These are phyloP conservation scores for Talaromyces sp. DNA, from an alignment of 2,329 filamentous ascomycete genomes.

Conservation along the genomic window DNA sequence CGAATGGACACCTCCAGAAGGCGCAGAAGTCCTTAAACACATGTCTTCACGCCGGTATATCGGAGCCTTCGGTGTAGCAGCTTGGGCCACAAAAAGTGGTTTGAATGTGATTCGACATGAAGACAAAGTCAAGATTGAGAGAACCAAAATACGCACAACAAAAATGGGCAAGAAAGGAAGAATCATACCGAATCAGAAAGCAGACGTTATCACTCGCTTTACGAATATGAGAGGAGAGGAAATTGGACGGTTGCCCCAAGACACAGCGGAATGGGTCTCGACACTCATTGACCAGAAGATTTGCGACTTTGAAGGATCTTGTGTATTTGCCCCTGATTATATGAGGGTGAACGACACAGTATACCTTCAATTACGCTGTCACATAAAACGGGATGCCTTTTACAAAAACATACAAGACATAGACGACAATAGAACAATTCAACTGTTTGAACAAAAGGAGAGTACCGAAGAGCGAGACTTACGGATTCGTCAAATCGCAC, in stretches of 20 bases:
- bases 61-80: slow-evolving; percentile 85
- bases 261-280: slow-evolving; percentile 87
- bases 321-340: slow-evolving; percentile 82
- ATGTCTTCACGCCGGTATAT: slow-evolving; percentile 67
- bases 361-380: slow-evolving; percentile 83
- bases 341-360: slow-evolving; percentile 88
- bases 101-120: slow-evolving; percentile 71
- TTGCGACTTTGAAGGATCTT: slow-evolving; percentile 80
- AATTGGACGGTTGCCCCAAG: slow-evolving; percentile 80
- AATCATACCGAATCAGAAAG: slow-evolving; percentile 55
- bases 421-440: slow-evolving; percentile 67
- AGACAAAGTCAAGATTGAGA: slow-evolving; percentile 80
- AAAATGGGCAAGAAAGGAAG: slow-evolving; percentile 48
- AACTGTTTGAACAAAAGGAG: slow-evolving; percentile 80
- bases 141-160: slow-evolving; percentile 67
- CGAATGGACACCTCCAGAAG: slow-evolving; percentile 14
- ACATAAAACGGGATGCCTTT: slow-evolving; percentile 71
- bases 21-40: slow-evolving; percentile 21
- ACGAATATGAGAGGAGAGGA: slow-evolving; percentile 76
- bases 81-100: slow-evolving; percentile 88
- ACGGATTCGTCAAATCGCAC: slow-evolving; percentile 76
- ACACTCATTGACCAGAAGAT: slow-evolving; percentile 85
- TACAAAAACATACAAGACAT: slow-evolving; percentile 51
- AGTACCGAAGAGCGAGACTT: slow-evolving; percentile 79
- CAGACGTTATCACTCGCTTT: slow-evolving; percentile 88